These are phyloP conservation scores for Populus ilicifolia DNA, from an alignment of 345 rosid genomes.

Conservation along the genomic window DNA sequence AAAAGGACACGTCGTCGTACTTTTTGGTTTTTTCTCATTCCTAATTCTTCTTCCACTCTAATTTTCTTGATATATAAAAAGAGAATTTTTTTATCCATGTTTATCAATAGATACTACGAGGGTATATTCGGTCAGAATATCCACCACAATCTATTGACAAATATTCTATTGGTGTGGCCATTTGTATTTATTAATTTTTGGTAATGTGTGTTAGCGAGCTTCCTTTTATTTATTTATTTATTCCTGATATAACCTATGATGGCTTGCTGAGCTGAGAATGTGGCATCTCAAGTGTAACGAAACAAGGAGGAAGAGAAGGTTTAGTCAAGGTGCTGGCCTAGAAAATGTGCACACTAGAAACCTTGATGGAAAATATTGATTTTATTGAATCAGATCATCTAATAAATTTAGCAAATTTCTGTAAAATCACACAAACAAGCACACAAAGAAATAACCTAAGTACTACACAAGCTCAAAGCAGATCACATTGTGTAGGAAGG, in stretches of 20 bases:
- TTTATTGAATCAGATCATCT: background rate
- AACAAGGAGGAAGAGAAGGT: background rate
- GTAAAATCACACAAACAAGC: background rate
- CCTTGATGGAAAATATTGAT: background rate
- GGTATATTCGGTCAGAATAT: too few relatives aligned
- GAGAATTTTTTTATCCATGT: accelerated
- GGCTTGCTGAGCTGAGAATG: background rate
- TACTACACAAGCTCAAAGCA: slow-evolving; percentile 28
- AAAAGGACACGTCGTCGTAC: too few relatives aligned
- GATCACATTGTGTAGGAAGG: slow-evolving; percentile 57
- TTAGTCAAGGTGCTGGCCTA: background rate
- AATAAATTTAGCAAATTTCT: background rate
- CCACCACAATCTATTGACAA: too few relatives aligned
- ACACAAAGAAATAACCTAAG: background rate
- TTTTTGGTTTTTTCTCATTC: too few relatives aligned
- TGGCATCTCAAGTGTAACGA: background rate
- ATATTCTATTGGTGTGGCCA: too few relatives aligned
- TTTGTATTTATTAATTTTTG: too few relatives aligned
- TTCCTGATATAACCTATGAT: background rate
- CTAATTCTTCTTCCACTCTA: too few relatives aligned
- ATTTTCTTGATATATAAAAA: too few relatives aligned
- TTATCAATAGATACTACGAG: too few relatives aligned
- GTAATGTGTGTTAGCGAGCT: background rate
- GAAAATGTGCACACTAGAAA: background rate
- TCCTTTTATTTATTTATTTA: background rate